phyloP scores from a whole-genome alignment of 2,329 filamentous ascomycete species.

The Aspergillus melleus region DNA sequence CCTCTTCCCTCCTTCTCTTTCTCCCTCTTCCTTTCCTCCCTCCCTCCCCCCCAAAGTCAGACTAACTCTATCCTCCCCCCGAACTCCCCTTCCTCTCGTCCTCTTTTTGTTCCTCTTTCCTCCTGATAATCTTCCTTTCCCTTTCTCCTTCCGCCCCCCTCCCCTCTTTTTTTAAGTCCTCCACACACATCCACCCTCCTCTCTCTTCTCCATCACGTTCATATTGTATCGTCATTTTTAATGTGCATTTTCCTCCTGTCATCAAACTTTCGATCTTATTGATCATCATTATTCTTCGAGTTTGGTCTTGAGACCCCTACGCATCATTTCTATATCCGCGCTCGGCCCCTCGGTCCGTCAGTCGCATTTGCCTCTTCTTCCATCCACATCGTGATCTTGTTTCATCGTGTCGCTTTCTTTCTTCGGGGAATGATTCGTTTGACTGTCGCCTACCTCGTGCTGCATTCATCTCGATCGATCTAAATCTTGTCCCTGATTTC shows the following conservation, averaged over 20 bases:
- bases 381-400: background rate
- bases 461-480: background rate
- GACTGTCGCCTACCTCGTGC: conserved; percentile 8
- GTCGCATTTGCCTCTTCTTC: conserved; percentile 15
- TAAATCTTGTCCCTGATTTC: background rate
- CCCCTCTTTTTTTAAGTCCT: conserved; percentile 16
- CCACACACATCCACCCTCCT: conserved; percentile 21
- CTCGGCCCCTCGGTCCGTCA: conserved; percentile 13
- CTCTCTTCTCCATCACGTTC: conserved; percentile 7
- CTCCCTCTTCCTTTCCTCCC: conserved; percentile 17
- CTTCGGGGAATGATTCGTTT: background rate
- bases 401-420: background rate
- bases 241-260: conserved; percentile 15
- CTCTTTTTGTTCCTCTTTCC: conserved; percentile 4
- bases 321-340: conserved; percentile 8
- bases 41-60: conserved; percentile 14
- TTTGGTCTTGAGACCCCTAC: conserved; percentile 5
- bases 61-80: conserved; percentile 19
- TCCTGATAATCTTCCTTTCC: conserved; percentile 13
- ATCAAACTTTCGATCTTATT: conserved; percentile 8
- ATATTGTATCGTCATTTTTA: conserved; percentile 11
- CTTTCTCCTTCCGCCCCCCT: conserved; percentile 6
- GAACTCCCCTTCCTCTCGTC: conserved; percentile 10
- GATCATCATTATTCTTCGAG: conserved; percentile 5
- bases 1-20: conserved; percentile 3